Conservation (phyloP, 345 rosid genomes). For the Brassica carinata region DNA sequence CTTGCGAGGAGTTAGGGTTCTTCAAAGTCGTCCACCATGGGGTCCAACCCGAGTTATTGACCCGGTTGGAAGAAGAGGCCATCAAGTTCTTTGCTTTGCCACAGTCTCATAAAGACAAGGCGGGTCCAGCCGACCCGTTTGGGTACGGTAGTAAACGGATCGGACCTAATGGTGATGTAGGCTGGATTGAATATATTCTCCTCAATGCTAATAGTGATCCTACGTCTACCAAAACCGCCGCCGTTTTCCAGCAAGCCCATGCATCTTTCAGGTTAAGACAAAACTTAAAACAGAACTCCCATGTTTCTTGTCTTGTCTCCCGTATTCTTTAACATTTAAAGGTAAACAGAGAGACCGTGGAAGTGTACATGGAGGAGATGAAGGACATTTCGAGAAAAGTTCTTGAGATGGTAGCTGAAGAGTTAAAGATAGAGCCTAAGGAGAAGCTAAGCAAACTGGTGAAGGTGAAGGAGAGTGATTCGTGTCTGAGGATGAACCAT, state of each 20-base stretch:
- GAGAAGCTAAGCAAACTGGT: constrained; percentile 61
- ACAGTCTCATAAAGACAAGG: constrained; percentile 57
- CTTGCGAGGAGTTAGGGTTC: constrained; percentile 75
- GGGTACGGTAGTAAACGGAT: constrained; percentile 78
- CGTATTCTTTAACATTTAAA: background rate
- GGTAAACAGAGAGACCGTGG: constrained; percentile 51
- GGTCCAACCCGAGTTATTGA: constrained; percentile 51
- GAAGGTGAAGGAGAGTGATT: constrained; percentile 68
- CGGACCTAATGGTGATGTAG: constrained; percentile 71
- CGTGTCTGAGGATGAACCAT: constrained; percentile 83
- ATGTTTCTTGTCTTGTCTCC: constrained; percentile 2
- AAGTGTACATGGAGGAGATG: constrained; percentile 59
- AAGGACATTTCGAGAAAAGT: constrained; percentile 63
- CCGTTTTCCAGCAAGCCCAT: constrained; percentile 47
- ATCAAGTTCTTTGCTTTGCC: constrained; percentile 58
- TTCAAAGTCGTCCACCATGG: constrained; percentile 77
- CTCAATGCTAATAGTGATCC: constrained; percentile 49
- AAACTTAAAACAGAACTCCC: background rate
- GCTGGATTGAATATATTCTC: constrained; percentile 77
- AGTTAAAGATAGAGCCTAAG: constrained; percentile 52
- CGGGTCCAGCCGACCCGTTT: constrained; percentile 74
- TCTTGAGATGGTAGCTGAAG: constrained; percentile 70
- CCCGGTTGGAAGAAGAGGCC: constrained; percentile 56
- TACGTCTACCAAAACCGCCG: constrained; percentile 34
- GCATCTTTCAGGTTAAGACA: constrained; percentile 49